These are phyloP conservation scores for Plasmodium sp. DNA, from an alignment of 169 alveolate genomes.

Conservation along the genomic window DNA sequence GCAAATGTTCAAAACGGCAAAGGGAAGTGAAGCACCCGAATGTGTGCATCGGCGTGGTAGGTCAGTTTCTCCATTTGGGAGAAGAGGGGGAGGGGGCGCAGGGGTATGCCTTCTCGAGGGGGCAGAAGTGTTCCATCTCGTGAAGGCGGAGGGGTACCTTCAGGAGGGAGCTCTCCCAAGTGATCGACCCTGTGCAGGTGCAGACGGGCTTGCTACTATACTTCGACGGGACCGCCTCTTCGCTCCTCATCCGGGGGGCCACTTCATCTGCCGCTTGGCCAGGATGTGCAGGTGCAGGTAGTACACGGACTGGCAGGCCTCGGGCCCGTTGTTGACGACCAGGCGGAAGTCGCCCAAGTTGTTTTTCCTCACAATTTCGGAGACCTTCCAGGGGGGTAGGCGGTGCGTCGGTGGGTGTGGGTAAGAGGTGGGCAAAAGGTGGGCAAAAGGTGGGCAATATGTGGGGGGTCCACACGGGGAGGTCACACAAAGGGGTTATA, in stretches of 20 bases:
- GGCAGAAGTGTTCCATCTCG: not conserved
- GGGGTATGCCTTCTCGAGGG: not conserved
- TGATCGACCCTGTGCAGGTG: not conserved
- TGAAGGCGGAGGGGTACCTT: not conserved
- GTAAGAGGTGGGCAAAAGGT: not conserved
- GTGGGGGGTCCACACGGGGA: not conserved
- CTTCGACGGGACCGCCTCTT: not conserved
- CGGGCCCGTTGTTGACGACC: conserved; percentile 94
- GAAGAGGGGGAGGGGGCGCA: not conserved
- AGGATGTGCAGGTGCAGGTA: conserved; percentile 92
- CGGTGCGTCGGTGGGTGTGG: not conserved
- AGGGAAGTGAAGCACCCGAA: not conserved
- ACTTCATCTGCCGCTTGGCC: conserved; percentile 86
- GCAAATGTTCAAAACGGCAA: not conserved
- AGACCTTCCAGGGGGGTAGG: conserved; percentile 70
- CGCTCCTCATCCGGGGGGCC: conserved; percentile 91
- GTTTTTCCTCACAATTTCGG: conserved; percentile 88
- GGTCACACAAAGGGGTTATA: not conserved
- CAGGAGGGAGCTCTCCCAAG: not conserved
- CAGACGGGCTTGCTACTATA: not conserved
- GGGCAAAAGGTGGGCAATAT: too few species aligned
- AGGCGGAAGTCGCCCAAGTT: conserved; percentile 92
- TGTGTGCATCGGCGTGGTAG: not conserved
- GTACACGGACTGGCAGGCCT: conserved; percentile 92
- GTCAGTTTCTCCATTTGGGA: not conserved